These are phyloP conservation scores for Ganoderma resinaceum DNA, from an alignment of 1,284 basidiomycete species.

Conservation along the genomic window DNA sequence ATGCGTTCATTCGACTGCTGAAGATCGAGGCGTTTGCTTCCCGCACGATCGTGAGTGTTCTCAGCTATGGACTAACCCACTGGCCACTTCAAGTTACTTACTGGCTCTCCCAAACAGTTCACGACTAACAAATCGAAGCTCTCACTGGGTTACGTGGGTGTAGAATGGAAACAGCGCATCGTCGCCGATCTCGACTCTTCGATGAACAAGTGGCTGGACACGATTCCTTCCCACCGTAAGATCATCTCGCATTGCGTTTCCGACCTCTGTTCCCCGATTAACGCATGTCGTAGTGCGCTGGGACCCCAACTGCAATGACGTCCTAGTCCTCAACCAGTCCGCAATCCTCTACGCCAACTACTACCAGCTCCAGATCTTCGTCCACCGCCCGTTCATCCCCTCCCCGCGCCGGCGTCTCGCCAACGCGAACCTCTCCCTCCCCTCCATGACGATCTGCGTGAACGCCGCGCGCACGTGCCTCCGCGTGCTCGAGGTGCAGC, in stretches of 20 bases:
- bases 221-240: conserved; percentile 58
- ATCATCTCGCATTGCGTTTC: background rate
- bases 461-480: conserved; percentile 82
- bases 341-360: conserved; percentile 70
- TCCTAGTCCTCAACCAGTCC: conserved; percentile 72
- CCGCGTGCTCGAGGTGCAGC: conserved; percentile 70
- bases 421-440: conserved; percentile 63
- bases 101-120: conserved; percentile 50
- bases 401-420: conserved; percentile 60
- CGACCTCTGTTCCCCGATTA: background rate
- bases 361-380: conserved; percentile 80
- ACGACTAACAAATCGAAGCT: conserved; percentile 62
- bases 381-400: conserved; percentile 86
- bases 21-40: conserved; percentile 61
- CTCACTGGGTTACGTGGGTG: conserved; percentile 52
- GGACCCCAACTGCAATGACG: conserved; percentile 70
- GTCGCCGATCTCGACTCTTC: conserved; percentile 66
- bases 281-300: conserved; percentile 16
- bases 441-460: conserved; percentile 84
- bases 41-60: conserved; percentile 52
- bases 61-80: no score
- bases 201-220: conserved; percentile 68
- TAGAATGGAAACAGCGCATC: conserved; percentile 58
- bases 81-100: conserved; percentile 32
- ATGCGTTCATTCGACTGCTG: conserved; percentile 57